Conservation (phyloP, 1,139 yeast species). For the Meyerozyma athensensis region DNA sequence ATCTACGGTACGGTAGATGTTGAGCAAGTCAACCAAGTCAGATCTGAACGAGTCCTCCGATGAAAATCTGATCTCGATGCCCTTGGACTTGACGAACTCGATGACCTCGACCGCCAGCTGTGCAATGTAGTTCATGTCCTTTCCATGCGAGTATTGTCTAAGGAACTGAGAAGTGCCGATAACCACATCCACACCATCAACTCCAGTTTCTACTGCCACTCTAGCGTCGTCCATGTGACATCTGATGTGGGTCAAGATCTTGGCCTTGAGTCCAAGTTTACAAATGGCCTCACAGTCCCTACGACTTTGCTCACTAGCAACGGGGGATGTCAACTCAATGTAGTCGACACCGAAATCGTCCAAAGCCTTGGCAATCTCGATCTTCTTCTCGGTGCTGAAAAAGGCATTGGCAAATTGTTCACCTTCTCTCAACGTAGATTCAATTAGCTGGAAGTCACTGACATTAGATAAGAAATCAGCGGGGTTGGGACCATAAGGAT, state of each 20-base stretch:
- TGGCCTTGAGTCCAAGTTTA: conserved; percentile 92
- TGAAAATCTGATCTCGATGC: conserved; percentile 93
- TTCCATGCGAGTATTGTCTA: conserved; percentile 94
- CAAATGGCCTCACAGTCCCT: conserved; percentile 96
- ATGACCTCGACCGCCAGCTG: conserved; percentile 95
- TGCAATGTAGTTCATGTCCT: conserved; percentile 98
- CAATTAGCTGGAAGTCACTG: conserved; percentile 83
- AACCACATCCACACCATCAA: conserved; percentile 97
- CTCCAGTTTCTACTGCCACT: conserved; percentile 97
- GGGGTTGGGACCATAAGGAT: conserved; percentile 96
- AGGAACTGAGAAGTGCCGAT: conserved; percentile 96
- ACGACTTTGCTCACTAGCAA: conserved; percentile 92
- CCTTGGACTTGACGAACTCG: conserved; percentile 95
- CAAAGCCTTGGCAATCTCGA: conserved; percentile 94
- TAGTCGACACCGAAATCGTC: conserved; percentile 98
- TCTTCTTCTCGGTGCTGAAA: conserved; percentile 91
- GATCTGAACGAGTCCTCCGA: conserved; percentile 98
- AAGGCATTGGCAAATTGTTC: conserved; percentile 98
- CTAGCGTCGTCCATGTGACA: conserved; percentile 99
- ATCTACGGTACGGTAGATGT: conserved; percentile 94
- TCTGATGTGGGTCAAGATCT: conserved; percentile 86
- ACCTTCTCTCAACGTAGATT: conserved; percentile 95
- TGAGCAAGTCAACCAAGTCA: conserved; percentile 89
- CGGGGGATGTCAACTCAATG: conserved; percentile 96
- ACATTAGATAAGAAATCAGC: conserved; percentile 90